phyloP scores from a whole-genome alignment of 768 basidiomycete genomes.

The Psilocybe cubensis region DNA sequence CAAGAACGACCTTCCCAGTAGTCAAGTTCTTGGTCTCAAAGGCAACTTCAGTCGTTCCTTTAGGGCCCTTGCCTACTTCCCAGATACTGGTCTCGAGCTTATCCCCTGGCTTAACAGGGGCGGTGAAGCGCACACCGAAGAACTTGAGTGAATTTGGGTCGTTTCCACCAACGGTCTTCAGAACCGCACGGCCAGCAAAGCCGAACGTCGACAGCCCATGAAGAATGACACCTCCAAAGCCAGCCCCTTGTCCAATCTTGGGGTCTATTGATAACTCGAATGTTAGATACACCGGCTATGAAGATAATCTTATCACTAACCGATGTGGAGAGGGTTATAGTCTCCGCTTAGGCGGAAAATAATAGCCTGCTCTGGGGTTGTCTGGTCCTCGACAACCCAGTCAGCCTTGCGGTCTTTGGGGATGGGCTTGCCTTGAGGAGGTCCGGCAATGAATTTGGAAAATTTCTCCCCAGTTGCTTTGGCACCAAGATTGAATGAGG shows the following conservation, averaged over 20 bases:
- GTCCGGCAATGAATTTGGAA: slow-evolving; percentile 61
- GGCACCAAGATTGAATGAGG: slow-evolving; percentile 72
- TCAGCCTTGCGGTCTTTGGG: slow-evolving; percentile 66
- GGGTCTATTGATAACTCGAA: slow-evolving; percentile 54
- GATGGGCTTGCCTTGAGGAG: slow-evolving; percentile 62
- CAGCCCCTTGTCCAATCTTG: slow-evolving; percentile 65
- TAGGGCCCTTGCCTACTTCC: slow-evolving; percentile 72
- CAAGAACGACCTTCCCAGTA: slow-evolving; percentile 65
- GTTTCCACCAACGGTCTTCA: slow-evolving; percentile 62
- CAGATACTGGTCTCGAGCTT: slow-evolving; percentile 77
- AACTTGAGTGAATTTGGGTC: slow-evolving; percentile 65
- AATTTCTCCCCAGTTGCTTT: slow-evolving; percentile 66
- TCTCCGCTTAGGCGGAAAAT: slow-evolving; percentile 78
- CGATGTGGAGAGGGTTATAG: slow-evolving; percentile 80
- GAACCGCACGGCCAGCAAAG: slow-evolving; percentile 77
- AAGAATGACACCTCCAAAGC: slow-evolving; percentile 85
- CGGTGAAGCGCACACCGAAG: slow-evolving; percentile 78
- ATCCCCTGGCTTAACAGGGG: slow-evolving; percentile 85
- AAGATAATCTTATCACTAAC: slow-evolving; percentile 33
- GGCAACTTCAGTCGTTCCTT: slow-evolving; percentile 60
- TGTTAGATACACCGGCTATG: not conserved
- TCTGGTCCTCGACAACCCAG: slow-evolving; percentile 63
- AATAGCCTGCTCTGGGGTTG: slow-evolving; percentile 67
- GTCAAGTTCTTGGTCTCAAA: slow-evolving; percentile 65
- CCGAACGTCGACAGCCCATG: slow-evolving; percentile 86